Evolutionary conservation across 2,329 filamentous ascomycete genomes (phyloP).

Genomic region (Arthrobotrys sinensis): DNA sequence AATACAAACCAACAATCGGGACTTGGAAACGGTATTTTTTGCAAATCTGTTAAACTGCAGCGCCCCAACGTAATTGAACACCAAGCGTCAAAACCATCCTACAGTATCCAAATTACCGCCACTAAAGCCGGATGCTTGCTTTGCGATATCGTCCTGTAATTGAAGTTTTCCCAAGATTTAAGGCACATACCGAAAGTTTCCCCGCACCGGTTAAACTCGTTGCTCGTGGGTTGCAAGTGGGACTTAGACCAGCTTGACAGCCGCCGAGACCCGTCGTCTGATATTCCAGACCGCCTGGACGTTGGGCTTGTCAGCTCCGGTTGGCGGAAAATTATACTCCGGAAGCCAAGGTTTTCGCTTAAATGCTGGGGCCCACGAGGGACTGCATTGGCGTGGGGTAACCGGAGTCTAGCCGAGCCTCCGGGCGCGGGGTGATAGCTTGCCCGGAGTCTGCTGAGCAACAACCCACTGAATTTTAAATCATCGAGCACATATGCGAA

Average conservation of each 20-base stretch:
- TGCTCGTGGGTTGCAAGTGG: not conserved
- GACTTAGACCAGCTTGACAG: conserved; percentile 10
- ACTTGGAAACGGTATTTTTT: conserved; percentile 23
- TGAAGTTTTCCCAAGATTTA: conserved; percentile 17
- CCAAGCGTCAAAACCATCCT: not conserved
- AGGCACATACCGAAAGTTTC: conserved; percentile 45
- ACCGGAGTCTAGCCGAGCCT: conserved; percentile 47
- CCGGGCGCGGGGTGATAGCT: conserved; percentile 57
- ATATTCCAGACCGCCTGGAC: conserved; percentile 32
- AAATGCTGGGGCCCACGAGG: conserved; percentile 19
- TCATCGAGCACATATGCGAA: not conserved
- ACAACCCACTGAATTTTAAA: not conserved
- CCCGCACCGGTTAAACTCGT: conserved; percentile 60
- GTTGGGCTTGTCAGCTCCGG: conserved; percentile 43
- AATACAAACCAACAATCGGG: conserved; percentile 3
- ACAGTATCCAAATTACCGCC: not conserved
- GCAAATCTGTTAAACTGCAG: not conserved
- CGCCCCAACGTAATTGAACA: not conserved
- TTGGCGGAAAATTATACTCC: conserved; percentile 58
- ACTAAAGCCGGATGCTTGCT: not conserved
- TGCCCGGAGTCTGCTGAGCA: not conserved
- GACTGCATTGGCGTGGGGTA: conserved; percentile 52
- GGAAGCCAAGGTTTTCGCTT: conserved; percentile 46
- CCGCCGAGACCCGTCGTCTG: conserved; percentile 47
- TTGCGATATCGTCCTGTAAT: not conserved